These are phyloP conservation scores for Litchi chinensis DNA, from an alignment of 345 rosid genomes.

Conservation along the genomic window DNA sequence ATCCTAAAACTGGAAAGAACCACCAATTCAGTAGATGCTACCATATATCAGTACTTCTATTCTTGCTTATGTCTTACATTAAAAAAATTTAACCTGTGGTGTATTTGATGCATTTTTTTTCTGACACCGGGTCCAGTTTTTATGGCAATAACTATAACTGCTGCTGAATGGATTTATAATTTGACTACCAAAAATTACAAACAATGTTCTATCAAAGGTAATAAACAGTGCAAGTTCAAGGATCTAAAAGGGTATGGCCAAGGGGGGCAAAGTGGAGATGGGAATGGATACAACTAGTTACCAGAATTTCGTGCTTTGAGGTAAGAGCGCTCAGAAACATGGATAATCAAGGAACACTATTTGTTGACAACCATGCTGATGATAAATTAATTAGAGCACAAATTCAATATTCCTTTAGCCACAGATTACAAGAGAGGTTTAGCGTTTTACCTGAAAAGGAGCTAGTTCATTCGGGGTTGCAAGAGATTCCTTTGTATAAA, in stretches of 20 bases:
- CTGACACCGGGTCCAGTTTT: neutral
- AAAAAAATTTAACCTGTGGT: neutral
- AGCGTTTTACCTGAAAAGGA: conserved; percentile 63
- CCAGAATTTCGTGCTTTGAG: neutral
- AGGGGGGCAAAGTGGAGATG: neutral
- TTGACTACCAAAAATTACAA: neutral
- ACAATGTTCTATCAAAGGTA: neutral
- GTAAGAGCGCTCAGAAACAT: neutral
- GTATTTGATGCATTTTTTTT: neutral
- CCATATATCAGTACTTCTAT: neutral
- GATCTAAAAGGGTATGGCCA: neutral
- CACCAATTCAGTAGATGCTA: neutral
- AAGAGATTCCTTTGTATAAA: conserved; percentile 84
- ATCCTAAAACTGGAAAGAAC: neutral
- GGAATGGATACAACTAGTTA: neutral
- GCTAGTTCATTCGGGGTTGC: conserved; percentile 87
- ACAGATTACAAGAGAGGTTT: conserved; percentile 3
- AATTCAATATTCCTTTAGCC: conserved; percentile 2
- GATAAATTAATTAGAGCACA: conserved; percentile 8
- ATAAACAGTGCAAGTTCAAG: neutral
- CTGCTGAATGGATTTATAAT: neutral
- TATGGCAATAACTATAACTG: neutral
- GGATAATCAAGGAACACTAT: neutral
- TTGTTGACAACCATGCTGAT: neutral
- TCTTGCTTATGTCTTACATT: neutral